phyloP scores from a whole-genome alignment of 257 asterid species.

The Schizonepeta tenuifolia region DNA sequence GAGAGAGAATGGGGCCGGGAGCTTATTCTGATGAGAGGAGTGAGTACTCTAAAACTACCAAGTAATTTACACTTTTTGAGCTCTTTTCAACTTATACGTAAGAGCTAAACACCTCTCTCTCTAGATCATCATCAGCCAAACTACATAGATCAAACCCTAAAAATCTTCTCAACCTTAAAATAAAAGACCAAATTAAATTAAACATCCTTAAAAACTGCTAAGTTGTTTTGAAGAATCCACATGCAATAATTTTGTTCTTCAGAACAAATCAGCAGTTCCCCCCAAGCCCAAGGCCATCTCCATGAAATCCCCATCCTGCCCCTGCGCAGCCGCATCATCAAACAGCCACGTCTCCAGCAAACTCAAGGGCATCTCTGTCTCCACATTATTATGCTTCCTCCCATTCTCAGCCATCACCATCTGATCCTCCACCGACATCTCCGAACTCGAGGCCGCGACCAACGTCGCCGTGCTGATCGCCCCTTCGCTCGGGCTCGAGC shows the following conservation, averaged over 20 bases:
- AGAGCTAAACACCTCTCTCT: not conserved
- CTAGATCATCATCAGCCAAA: not conserved
- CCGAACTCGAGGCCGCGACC: slow-evolving; percentile 38
- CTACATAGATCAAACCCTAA: slow-evolving; percentile 25
- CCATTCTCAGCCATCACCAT: slow-evolving; percentile 26
- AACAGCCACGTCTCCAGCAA: slow-evolving; percentile 67
- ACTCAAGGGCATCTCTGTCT: slow-evolving; percentile 46
- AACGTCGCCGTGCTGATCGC: slow-evolving; percentile 38
- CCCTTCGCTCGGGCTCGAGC: slow-evolving; percentile 67
- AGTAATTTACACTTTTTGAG: slow-evolving; percentile 36
- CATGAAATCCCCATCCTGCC: slow-evolving; percentile 64
- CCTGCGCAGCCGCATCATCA: slow-evolving; percentile 59
- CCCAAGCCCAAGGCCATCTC: slow-evolving; percentile 45
- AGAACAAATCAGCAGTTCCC: slow-evolving; percentile 82
- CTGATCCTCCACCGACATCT: slow-evolving; percentile 18
- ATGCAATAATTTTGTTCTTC: slow-evolving; percentile 41
- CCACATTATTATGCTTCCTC: slow-evolving; percentile 34
- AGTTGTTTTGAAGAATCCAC: slow-evolving; percentile 48
- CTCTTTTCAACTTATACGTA: slow-evolving; percentile 1
- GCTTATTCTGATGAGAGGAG: not conserved
- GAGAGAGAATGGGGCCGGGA: not conserved
- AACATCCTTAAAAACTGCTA: slow-evolving; percentile 38
- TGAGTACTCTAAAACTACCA: slow-evolving; percentile 11
- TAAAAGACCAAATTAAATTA: not conserved
- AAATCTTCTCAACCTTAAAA: not conserved